Percentiles rank a stretch among this genome's conserved stretches.
phyloP scores from a whole-genome alignment of 2,329 filamentous ascomycete genomes.

The Alternaria longipes region DNA sequence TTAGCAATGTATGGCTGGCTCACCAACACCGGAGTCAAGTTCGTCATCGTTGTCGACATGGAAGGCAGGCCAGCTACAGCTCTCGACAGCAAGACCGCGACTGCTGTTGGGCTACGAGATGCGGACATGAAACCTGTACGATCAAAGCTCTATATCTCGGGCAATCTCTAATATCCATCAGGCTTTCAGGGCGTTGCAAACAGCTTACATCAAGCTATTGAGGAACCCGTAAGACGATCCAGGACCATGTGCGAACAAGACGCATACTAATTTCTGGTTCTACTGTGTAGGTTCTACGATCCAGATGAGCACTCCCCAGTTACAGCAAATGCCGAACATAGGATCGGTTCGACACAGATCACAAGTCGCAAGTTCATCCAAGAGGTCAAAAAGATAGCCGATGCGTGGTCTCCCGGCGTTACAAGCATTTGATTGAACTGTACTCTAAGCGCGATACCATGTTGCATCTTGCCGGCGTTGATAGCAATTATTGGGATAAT shows the following conservation, averaged over 20 bases:
- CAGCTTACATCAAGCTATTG: constrained; percentile 86
- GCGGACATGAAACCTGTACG: constrained; percentile 85
- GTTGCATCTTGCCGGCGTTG: constrained; percentile 42
- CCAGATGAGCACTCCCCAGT: constrained; percentile 82
- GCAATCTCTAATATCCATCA: constrained; percentile 41
- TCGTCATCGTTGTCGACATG: constrained; percentile 92
- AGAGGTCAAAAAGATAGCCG: constrained; percentile 86
- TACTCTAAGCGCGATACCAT: constrained; percentile 25
- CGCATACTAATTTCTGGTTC: constrained; percentile 62
- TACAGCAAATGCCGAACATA: constrained; percentile 55
- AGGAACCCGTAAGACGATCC: constrained; percentile 70
- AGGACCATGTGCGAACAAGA: too few species aligned
- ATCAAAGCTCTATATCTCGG: constrained; percentile 12
- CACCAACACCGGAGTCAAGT: constrained; percentile 92
- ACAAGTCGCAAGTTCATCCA: constrained; percentile 80
- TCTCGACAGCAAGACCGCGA: constrained; percentile 45
- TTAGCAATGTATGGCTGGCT: constrained; percentile 95
- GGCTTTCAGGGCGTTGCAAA: constrained; percentile 91
- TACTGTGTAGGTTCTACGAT: constrained; percentile 84
- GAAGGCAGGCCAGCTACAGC: constrained; percentile 68
- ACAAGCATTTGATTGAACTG: constrained; percentile 61
- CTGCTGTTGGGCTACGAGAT: constrained; percentile 76
- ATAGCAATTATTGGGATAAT: not conserved
- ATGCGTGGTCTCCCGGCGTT: constrained; percentile 81
- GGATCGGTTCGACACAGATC: constrained; percentile 70